phyloP scores from a whole-genome alignment of 345 rosid genomes.

The Draba incana region DNA sequence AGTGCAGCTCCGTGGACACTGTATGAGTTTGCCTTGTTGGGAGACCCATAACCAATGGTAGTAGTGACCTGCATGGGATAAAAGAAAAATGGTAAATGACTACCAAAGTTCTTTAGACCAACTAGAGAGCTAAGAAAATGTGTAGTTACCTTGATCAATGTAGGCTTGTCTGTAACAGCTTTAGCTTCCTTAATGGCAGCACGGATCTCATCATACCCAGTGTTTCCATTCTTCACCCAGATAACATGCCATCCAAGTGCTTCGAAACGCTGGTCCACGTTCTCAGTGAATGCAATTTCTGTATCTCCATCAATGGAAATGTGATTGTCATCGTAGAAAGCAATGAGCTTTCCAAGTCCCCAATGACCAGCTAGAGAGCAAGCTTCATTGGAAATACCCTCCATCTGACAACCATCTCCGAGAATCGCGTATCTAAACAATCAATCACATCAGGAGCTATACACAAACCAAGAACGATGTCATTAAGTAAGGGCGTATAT shows the following conservation, averaged over 20 bases:
- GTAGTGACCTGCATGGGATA: constrained; percentile 66
- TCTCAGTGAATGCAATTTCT: constrained; percentile 95
- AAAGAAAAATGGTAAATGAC: constrained; percentile 16
- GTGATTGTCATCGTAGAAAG: constrained; percentile 98
- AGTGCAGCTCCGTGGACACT: constrained; percentile 97
- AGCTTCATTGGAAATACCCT: constrained; percentile 91
- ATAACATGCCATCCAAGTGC: constrained; percentile 99
- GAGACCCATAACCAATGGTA: constrained; percentile 97
- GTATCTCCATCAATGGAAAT: constrained; percentile 99
- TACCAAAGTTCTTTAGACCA: not conserved
- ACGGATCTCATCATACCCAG: constrained; percentile 96
- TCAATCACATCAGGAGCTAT: constrained; percentile 10
- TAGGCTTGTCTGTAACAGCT: constrained; percentile 91
- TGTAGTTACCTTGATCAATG: constrained; percentile 70
- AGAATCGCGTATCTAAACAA: constrained; percentile 64
- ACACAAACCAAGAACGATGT: constrained; percentile 6
- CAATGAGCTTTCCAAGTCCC: constrained; percentile 99
- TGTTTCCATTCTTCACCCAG: constrained; percentile 99
- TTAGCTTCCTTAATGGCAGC: constrained; percentile 99
- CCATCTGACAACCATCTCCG: constrained; percentile 99
- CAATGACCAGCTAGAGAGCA: constrained; percentile 95
- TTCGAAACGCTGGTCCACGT: constrained; percentile 81
- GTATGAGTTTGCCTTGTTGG: constrained; percentile 93
- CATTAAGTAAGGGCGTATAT: not conserved
- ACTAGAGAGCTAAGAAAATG: not conserved